Evolutionary conservation across 352 stramenopile genomes (phyloP), one percentile per base, ranked within the genome.

Genomic region (Phytophthora tentaculata): DNA sequence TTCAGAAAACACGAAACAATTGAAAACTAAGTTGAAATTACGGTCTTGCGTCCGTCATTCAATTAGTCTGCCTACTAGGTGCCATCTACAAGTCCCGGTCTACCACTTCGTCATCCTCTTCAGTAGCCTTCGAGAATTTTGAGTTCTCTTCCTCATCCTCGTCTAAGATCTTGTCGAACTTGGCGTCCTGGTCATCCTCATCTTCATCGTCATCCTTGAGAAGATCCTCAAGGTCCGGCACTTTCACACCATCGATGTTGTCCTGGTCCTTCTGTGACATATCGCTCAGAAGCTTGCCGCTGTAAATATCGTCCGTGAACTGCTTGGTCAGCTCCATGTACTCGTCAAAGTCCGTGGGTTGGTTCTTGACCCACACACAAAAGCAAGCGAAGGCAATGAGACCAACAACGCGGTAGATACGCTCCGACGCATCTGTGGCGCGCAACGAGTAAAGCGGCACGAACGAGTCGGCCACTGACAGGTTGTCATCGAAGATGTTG

Each of bases 221-320:
- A 55, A 96, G 80, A 48, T 96, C 89, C 65, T 92, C 79, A 5
- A 96, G 81, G 51, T 95, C 88, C 1, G 88, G 85, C 35, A 96
- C 83, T 80, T 98, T 98, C 63, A 98, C 90, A 68, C 89, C 96
- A 78, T 99, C 97, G 79, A 99, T 99, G 78, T 98, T 98, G 75
- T 99, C 96, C 76, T 98, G 98, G 69, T 98, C 91, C 77, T 98
- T 96, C 70, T 99, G 96, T 24, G 96, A 98, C 71, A 99, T 98
- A 78, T 99, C 97, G 41, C 93, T 98, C 47, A 99, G 80, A 59
- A 99, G 82, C 61, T 98, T 99, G 66, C 98, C 98, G 32, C 96
- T 98, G 87, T 99, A 99, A 66, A 99, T 96, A 84, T 99, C 98
- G 75, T 98, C 97, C 59, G 99, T 98, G 74, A 99, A 99, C 79